Evolutionary conservation across 768 basidiomycete species (phyloP).

Genomic region (Lactarius quietus): DNA sequence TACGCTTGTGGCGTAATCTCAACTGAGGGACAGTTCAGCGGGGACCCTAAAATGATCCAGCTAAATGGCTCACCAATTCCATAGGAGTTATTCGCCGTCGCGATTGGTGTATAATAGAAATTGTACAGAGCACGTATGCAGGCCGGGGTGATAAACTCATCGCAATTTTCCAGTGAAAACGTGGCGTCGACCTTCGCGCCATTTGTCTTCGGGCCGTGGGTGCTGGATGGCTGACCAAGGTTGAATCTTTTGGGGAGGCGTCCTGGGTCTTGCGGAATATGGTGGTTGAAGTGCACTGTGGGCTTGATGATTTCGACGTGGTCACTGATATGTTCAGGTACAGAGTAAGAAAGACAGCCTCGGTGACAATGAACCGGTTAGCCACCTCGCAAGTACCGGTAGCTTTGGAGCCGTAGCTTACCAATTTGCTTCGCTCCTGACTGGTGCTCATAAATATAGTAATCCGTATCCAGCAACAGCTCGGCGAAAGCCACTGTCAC

Average conservation of each 20-base stretch:
- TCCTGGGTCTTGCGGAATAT: not conserved
- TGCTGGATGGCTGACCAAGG: conserved; percentile 25
- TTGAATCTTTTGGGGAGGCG: conserved; percentile 15
- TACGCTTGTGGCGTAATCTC: conserved; percentile 43
- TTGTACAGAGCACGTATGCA: conserved; percentile 60
- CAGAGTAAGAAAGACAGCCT: conserved; percentile 40
- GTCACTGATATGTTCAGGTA: conserved; percentile 36
- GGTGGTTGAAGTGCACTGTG: conserved; percentile 40
- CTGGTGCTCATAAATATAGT: conserved; percentile 39
- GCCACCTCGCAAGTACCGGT: not conserved
- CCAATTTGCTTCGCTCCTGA: conserved; percentile 38
- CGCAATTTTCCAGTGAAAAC: conserved; percentile 34
- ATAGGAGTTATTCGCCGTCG: conserved; percentile 46
- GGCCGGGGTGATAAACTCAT: conserved; percentile 47
- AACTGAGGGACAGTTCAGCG: conserved; percentile 30
- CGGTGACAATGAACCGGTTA: not conserved
- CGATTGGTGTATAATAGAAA: conserved; percentile 43
- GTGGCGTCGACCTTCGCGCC: conserved; percentile 23
- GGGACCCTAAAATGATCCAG: not conserved
- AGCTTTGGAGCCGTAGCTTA: conserved; percentile 16
- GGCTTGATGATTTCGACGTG: conserved; percentile 45
- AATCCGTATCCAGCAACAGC: conserved; percentile 40
- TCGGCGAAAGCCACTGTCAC: conserved; percentile 44
- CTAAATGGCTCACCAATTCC: conserved; percentile 40
- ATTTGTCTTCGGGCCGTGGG: conserved; percentile 27